Percentiles rank a stretch among this genome's conserved stretches.
Evolutionary conservation across 176 grass and related monocot species (phyloP).

Genomic region (Puya raimondii): DNA sequence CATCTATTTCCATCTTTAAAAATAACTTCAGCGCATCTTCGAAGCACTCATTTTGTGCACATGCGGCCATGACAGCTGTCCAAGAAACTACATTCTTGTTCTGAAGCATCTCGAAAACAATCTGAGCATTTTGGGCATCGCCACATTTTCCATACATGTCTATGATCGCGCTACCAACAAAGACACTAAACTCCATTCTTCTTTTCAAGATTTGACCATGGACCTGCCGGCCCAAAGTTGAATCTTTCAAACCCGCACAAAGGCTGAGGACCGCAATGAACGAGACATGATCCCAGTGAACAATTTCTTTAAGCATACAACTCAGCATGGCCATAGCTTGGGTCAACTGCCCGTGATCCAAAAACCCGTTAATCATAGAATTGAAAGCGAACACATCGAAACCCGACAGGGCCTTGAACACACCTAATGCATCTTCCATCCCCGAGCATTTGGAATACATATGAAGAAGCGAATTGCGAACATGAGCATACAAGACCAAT

Average conservation of each 20-base stretch:
- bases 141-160: slow-evolving; percentile 85
- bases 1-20: slow-evolving; percentile 42
- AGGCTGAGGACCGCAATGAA: slow-evolving; percentile 55
- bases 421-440: slow-evolving; percentile 35
- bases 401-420: slow-evolving; percentile 29
- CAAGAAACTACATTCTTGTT: slow-evolving; percentile 74
- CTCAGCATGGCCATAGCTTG: slow-evolving; percentile 29
- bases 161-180: slow-evolving; percentile 45
- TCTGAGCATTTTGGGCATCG: slow-evolving; percentile 27
- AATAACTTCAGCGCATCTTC: slow-evolving; percentile 69
- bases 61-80: slow-evolving; percentile 64
- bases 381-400: slow-evolving; percentile 42
- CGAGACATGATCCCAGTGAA: slow-evolving; percentile 55
- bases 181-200: slow-evolving; percentile 41
- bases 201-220: slow-evolving; percentile 49
- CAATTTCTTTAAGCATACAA: slow-evolving; percentile 35
- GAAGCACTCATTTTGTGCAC: slow-evolving; percentile 49
- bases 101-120: slow-evolving; percentile 33
- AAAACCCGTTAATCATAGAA: slow-evolving; percentile 68
- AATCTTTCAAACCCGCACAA: slow-evolving; percentile 44
- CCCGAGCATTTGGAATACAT: slow-evolving; percentile 52
- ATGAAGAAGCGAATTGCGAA: slow-evolving; percentile 49
- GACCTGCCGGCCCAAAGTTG: slow-evolving; percentile 46
- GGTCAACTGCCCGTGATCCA: slow-evolving; percentile 33
- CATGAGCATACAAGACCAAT: slow-evolving; percentile 18